Base-by-base conservation (phyloP, 148 eudicot species). In the Chenopodium album region DNA sequence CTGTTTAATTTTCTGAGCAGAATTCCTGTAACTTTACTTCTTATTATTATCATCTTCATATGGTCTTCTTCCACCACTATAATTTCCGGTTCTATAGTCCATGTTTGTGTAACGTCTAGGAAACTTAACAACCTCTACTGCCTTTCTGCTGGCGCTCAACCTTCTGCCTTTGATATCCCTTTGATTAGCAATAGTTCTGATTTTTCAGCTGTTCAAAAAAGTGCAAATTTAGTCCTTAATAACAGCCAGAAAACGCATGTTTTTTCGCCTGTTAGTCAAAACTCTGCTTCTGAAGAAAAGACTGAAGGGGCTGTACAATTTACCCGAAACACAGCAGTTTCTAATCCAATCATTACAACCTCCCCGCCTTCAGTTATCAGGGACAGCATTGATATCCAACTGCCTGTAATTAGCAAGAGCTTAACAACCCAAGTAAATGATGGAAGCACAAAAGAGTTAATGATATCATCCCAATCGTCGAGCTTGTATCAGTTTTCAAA, bases 41-140 rank as follows among this genome's bases (percentile, higher is more conserved):
- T 93, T 62, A 71, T 93, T 59, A 32, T 88, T 83, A 67, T 93
- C 26, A 66, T 92, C 78, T 92, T 87, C 64, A 68, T 94, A 6
- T 94, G 92, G 94, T 90, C 92, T 68, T 91, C 90, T 76, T 83
- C 92, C 22, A 88, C 93, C 76, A 89, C 94, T 34, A 79, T 90
- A 26, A 87, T 92, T 41, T 87, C 95, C 2, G 91, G 92, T 41
- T 84, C 92, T 59, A 82, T 90, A 17, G 87, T 93, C 75, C 95
- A 90, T 66, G 86, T 93, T 10, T 93, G 98, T 20, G 85, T 92
- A 0, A 87, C 94, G 1, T 92, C 95, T 13, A 79, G 95, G 50
- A 92, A 85, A 80, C 94, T 93, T 81, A 83, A 77, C 83, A 86
- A 85, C 70, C 92, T 87, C 46, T 90, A 92, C n/a, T 93, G 97